Base-by-base conservation (phyloP, 2,329 filamentous ascomycete species). In the Aspergillus texensis region DNA sequence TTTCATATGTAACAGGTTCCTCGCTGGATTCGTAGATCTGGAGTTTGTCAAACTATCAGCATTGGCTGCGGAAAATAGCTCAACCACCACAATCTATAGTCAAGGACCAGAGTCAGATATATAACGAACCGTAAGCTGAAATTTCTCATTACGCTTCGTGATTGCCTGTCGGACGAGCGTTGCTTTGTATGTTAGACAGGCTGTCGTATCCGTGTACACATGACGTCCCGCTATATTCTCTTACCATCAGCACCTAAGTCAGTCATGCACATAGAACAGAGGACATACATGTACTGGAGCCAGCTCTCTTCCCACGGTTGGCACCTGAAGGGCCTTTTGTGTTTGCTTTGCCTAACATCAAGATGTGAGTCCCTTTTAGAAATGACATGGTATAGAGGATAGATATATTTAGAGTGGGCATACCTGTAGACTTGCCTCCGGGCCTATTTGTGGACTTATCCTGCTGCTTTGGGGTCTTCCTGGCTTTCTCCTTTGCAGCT, bases 11-110 rank as follows among this genome's bases (percentile, higher is more conserved):
- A 63, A 79, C 81, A 0, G 89, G 89, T 16, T 78, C 77, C 12
- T 83, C 79, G 64, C 86, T 82, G 6, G 88, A 90, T 74, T 92
- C 87, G 78, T 88, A 91, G 57, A 94, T 81, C 89, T 93, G 66
- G 34, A 61, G 41, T 61, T 45, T 41, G 63, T n/a, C 30, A 19
- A 34, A 16, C 4, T 3, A 32, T 61, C 59, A 57, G 50, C 41
- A 48, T 32, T 32, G 6, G 10, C 19, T 14, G 14, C 9, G 14
- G 8, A n/a, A 19, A n/a, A 52, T n/a, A 9, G 30, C 21, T 19
- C 2, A 24, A 46, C 43, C 39, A 41, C 16, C 39, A 3, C 39
- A 10, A 41, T 41, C 16, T 41, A 8, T 41, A 19, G 39, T 9
- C 43, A 21, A 46, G n/a, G 5, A 12, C 11, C n/a, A 16, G 3